Conservation (phyloP, 75 land plant genomes). For the Adiantum capillusveneris region DNA sequence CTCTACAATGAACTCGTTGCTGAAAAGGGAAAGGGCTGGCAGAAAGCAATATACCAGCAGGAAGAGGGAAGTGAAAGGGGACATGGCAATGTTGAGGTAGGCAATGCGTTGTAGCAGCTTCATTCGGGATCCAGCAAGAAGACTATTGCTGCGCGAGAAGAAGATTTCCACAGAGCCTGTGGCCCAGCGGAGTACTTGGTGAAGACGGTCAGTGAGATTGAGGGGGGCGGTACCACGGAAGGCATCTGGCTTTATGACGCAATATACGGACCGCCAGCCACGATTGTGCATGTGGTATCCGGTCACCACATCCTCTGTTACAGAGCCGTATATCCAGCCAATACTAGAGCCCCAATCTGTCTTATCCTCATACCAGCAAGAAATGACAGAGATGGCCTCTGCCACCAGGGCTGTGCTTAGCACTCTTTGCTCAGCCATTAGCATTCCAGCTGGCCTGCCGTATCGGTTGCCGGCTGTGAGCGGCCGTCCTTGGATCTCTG, state of each 20-base stretch:
- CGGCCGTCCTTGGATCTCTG: constrained; percentile 28
- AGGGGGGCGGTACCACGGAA: constrained; percentile 77
- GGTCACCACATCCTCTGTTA: constrained; percentile 81
- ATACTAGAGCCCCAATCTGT: constrained; percentile 67
- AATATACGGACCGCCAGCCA: constrained; percentile 72
- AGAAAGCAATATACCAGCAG: constrained; percentile 59
- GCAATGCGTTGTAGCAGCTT: constrained; percentile 55
- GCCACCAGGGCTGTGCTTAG: constrained; percentile 41
- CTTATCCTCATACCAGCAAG: no score
- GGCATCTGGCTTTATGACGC: constrained; percentile 64
- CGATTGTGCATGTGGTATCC: constrained; percentile 75
- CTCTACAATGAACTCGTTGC: constrained; percentile 65
- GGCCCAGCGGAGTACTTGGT: constrained; percentile 72
- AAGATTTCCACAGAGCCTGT: constrained; percentile 69
- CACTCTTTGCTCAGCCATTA: constrained; percentile 20
- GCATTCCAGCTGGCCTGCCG: constrained; percentile 48
- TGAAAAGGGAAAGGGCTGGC: constrained; percentile 55
- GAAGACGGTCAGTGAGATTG: constrained; percentile 68
- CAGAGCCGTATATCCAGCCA: no score
- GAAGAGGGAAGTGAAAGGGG: constrained; percentile 60
- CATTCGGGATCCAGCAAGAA: constrained; percentile 40
- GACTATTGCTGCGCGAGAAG: constrained; percentile 59
- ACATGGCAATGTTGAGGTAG: constrained; percentile 58
- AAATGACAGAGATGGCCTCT: constrained; percentile 59
- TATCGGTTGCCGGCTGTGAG: constrained; percentile 31